Conservation (phyloP, 768 basidiomycete species). For the Leccinum disarticulatum region DNA sequence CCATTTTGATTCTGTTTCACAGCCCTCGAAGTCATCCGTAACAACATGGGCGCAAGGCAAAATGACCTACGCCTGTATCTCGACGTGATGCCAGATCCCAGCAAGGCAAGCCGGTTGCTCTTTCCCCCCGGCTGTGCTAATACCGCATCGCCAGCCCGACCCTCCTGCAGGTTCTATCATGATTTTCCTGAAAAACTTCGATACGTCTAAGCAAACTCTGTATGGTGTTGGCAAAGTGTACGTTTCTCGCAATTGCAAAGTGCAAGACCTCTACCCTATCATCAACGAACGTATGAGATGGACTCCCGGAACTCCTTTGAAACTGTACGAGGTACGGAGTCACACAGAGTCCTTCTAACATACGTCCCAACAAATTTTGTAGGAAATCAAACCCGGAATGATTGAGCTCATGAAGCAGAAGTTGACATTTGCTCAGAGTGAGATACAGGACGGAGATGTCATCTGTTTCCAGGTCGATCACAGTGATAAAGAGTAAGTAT, state of each 20-base stretch:
- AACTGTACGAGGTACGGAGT: constrained; percentile 79
- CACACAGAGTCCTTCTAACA: neutral
- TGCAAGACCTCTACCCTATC: constrained; percentile 76
- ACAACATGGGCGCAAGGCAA: constrained; percentile 96
- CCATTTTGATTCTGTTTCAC: constrained; percentile 16
- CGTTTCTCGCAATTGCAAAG: constrained; percentile 82
- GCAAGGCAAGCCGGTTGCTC: constrained; percentile 50
- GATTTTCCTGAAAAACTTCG: constrained; percentile 98
- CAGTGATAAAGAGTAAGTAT: constrained; percentile 85
- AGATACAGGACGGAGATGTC: constrained; percentile 98
- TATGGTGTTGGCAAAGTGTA: constrained; percentile 87
- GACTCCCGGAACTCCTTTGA: constrained; percentile 91
- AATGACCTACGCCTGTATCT: constrained; percentile 93
- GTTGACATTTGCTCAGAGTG: constrained; percentile 91
- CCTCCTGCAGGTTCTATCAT: constrained; percentile 84
- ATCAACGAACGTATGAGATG: constrained; percentile 97
- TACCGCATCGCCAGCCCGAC: constrained; percentile 52
- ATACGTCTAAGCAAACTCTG: constrained; percentile 87
- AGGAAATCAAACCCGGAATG: constrained; percentile 99
- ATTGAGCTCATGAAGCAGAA: constrained; percentile 98
- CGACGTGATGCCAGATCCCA: constrained; percentile 81
- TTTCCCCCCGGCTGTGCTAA: constrained; percentile 1
- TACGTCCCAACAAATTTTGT: neutral
- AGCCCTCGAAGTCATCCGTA: constrained; percentile 96
- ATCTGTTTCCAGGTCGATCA: constrained; percentile 99